Conservation (phyloP, 169 alveolate genomes). For the Eimeria acervulina region DNA sequence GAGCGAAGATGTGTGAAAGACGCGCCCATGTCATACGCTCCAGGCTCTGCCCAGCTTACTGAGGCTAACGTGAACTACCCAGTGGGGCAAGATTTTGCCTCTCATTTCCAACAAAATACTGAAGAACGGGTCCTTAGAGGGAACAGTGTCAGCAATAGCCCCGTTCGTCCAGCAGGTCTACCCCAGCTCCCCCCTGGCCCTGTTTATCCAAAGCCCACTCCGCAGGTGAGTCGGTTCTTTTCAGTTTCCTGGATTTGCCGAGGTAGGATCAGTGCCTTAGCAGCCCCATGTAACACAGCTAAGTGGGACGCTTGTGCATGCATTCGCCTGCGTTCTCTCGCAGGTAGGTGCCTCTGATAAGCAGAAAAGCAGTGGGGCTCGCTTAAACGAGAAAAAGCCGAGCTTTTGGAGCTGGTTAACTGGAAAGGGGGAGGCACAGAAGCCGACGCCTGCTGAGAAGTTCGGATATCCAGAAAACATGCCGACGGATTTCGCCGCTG, state of each 20-base stretch:
- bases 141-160: slow-evolving; percentile 38
- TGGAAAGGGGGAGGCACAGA: slow-evolving; percentile 84
- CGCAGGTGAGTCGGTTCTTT: slow-evolving; percentile 62
- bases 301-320: slow-evolving; percentile 49
- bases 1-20: background rate
- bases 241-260: background rate
- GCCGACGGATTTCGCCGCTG: slow-evolving; percentile 89
- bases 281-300: background rate
- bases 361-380: slow-evolving; percentile 67
- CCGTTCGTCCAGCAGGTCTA: slow-evolving; percentile 54
- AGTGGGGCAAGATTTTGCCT: slow-evolving; percentile 30
- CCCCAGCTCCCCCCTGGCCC: slow-evolving; percentile 83
- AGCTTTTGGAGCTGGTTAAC: slow-evolving; percentile 87
- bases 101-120: slow-evolving; percentile 34
- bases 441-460: slow-evolving; percentile 76
- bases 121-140: slow-evolving; percentile 41
- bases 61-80: slow-evolving; percentile 71
- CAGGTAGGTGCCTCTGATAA: slow-evolving; percentile 70
- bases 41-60: slow-evolving; percentile 76
- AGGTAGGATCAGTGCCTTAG: background rate
- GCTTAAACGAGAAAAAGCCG: slow-evolving; percentile 80
- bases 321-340: slow-evolving; percentile 34
- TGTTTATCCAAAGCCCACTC: slow-evolving; percentile 80
- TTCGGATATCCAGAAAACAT: slow-evolving; percentile 85
- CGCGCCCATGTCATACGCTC: background rate